Conservation (phyloP, 768 basidiomycete genomes). For the Suillus placidus region DNA sequence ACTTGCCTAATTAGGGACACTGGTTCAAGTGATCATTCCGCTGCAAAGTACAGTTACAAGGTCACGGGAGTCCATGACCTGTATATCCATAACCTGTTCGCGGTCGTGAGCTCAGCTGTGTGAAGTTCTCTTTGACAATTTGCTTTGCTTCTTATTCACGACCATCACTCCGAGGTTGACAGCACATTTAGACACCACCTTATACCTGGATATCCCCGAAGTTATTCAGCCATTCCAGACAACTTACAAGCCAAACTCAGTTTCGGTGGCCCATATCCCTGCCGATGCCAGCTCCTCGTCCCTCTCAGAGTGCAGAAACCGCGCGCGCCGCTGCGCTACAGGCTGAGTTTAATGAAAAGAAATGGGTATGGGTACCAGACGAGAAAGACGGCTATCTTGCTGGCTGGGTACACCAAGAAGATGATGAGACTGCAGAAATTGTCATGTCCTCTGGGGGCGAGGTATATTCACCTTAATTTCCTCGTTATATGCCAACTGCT, state of each 20-base stretch:
- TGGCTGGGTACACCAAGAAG: constrained; percentile 90
- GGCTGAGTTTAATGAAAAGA: constrained; percentile 97
- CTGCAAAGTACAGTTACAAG: background rate
- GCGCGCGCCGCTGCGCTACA: constrained; percentile 87
- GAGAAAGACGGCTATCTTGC: constrained; percentile 90
- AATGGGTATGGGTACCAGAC: constrained; percentile 98
- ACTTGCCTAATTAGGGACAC: constrained; percentile 1
- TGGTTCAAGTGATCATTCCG: constrained; percentile 1
- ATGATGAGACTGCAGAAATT: constrained; percentile 81
- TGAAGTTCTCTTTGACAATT: background rate
- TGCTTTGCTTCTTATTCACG: constrained; percentile 6
- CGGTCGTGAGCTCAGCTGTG: background rate
- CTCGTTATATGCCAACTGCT: constrained; percentile 1
- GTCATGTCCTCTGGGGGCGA: constrained; percentile 85
- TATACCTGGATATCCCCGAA: background rate
- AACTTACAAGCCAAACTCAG: background rate
- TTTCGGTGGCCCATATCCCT: background rate
- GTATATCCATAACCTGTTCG: background rate
- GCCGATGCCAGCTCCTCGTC: constrained; percentile 51
- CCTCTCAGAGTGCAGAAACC: constrained; percentile 64
- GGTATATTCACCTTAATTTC: constrained; percentile 42
- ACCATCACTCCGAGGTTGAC: constrained; percentile 3
- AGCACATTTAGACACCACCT: background rate
- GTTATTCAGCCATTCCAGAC: background rate
- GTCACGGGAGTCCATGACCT: background rate